Evolutionary conservation across 441 rosid genomes (phyloP).

Genomic region (Corymbia citriodora): DNA sequence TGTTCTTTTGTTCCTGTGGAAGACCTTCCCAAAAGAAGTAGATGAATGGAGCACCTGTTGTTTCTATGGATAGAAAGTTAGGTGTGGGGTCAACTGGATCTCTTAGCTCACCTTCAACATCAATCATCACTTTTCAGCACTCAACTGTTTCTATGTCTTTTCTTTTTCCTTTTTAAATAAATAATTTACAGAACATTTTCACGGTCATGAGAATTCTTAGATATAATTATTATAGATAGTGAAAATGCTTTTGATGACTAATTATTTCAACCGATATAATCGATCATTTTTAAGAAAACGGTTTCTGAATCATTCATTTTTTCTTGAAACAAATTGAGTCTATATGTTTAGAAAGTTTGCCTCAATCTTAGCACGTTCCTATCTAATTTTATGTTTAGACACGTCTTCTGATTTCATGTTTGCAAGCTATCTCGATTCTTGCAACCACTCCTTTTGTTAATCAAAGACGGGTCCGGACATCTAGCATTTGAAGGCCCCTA

Average conservation of each 20-base stretch:
- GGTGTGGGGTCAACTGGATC: neutral
- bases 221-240: no score
- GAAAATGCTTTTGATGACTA: accelerated
- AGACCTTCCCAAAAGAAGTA: neutral
- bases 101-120: neutral
- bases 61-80: neutral
- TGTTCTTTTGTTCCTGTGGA: neutral
- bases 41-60: neutral
- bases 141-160: neutral
- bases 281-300: accelerated
- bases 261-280: accelerated
- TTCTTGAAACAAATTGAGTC: accelerated
- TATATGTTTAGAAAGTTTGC: neutral
- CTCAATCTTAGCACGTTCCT: accelerated
- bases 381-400: neutral
- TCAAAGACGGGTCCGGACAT: neutral
- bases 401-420: neutral
- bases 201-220: no score
- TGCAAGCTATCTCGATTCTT: accelerated
- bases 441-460: neutral
- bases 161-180: neutral
- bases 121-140: neutral
- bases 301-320: neutral
- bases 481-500: neutral
- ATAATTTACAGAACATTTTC: no score